phyloP scores from a whole-genome alignment of 768 basidiomycete species.

The Xerocomellus amylosporus region DNA sequence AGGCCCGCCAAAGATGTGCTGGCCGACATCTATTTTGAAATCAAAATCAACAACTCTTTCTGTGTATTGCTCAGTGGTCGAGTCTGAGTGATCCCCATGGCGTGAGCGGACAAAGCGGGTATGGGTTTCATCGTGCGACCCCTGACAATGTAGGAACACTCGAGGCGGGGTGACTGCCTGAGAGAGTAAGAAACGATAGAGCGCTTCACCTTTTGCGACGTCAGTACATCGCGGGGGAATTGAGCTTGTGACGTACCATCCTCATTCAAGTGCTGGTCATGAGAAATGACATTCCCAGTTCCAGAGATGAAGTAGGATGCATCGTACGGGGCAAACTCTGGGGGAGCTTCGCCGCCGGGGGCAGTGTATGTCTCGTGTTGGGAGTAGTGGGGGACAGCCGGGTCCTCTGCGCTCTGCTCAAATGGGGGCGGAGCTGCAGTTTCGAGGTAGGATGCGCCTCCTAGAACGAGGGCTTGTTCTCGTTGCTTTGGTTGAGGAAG shows the following conservation, averaged over 20 bases:
- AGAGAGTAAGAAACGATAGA: conserved; percentile 70
- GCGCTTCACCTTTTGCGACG: conserved; percentile 51
- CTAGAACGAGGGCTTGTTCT: neutral
- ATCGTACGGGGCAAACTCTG: conserved; percentile 59
- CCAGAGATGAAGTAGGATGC: conserved; percentile 54
- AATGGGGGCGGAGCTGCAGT: conserved; percentile 24
- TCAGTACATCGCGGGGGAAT: neutral
- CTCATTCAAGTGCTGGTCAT: conserved; percentile 65
- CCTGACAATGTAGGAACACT: conserved; percentile 47
- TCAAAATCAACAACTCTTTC: conserved; percentile 67
- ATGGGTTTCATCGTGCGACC: conserved; percentile 55
- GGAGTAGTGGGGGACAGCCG: conserved; percentile 24
- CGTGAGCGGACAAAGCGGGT: conserved; percentile 43
- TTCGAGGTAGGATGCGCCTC: neutral
- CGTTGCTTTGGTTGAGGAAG: conserved; percentile 3
- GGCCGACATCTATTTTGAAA: conserved; percentile 57
- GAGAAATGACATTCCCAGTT: conserved; percentile 58
- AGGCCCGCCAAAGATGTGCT: conserved; percentile 38
- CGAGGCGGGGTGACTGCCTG: conserved; percentile 48
- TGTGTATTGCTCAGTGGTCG: conserved; percentile 49
- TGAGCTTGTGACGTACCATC: conserved; percentile 43
- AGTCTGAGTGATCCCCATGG: conserved; percentile 33
- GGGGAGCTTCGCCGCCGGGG: conserved; percentile 49
- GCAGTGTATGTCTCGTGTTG: conserved; percentile 20
- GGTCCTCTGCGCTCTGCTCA: conserved; percentile 25